These are phyloP conservation scores for Taxawa tesnikishii DNA, from an alignment of 2,329 filamentous ascomycete genomes.

Conservation along the genomic window DNA sequence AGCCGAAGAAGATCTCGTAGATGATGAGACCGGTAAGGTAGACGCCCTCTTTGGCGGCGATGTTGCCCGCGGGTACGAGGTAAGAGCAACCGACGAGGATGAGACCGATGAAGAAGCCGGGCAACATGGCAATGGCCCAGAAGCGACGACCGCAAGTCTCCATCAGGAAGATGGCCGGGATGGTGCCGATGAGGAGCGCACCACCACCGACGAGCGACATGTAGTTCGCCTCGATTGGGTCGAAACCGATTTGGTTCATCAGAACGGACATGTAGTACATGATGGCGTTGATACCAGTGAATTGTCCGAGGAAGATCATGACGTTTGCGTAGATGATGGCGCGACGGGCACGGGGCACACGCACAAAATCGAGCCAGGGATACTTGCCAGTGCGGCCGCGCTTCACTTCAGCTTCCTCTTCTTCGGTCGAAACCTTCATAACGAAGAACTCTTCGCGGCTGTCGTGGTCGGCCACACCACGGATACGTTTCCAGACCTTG, in stretches of 20 bases:
- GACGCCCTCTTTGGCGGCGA: constrained; percentile 40
- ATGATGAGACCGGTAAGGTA: constrained; percentile 57
- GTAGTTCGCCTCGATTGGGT: constrained; percentile 50
- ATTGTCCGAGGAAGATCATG: constrained; percentile 58
- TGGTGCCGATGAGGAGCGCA: constrained; percentile 42
- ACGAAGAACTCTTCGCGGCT: constrained; percentile 58
- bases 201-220: constrained; percentile 65
- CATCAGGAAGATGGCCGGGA: constrained; percentile 43
- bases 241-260: constrained; percentile 57
- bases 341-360: constrained; percentile 52
- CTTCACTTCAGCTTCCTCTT: constrained; percentile 38
- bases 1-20: constrained; percentile 57
- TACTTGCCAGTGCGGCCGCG: constrained; percentile 44
- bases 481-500: constrained; percentile 62
- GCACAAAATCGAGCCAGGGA: constrained; percentile 65
- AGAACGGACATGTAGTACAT: constrained; percentile 62
- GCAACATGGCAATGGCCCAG: constrained; percentile 62
- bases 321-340: constrained; percentile 56
- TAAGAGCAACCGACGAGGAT: constrained; percentile 55
- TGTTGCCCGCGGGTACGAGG: constrained; percentile 34
- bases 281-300: constrained; percentile 58
- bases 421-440: constrained; percentile 53
- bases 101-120: constrained; percentile 58
- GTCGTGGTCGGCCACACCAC: constrained; percentile 44
- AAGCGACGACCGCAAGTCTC: constrained; percentile 60